Conservation (phyloP, 352 stramenopile species). For the Phytopythium vexans region DNA sequence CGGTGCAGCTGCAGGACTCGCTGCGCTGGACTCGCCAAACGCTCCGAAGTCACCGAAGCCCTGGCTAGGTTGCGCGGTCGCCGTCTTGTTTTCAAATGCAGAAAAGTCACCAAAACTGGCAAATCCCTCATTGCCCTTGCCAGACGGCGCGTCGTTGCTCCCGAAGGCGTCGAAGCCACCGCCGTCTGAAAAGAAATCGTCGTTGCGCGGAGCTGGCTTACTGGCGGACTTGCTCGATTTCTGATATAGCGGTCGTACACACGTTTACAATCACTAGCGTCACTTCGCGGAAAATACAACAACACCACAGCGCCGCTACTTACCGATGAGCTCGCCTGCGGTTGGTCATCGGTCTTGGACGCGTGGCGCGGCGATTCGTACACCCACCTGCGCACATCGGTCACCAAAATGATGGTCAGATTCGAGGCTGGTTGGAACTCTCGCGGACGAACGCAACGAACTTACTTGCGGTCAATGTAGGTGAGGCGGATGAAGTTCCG, state of each 20-base stretch:
- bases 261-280: background rate
- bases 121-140: constrained; percentile 32
- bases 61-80: too few species aligned
- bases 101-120: constrained; percentile 77
- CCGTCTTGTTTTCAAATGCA: constrained; percentile 47
- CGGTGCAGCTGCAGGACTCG: too few species aligned
- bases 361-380: constrained; percentile 65
- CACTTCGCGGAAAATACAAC: background rate
- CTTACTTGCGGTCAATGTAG: constrained; percentile 86
- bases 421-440: background rate
- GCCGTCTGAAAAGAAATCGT: constrained; percentile 44
- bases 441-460: background rate
- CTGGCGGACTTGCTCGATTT: constrained; percentile 49
- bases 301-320: constrained; percentile 1
- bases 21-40: too few species aligned
- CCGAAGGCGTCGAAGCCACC: constrained; percentile 34
- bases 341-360: constrained; percentile 35
- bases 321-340: constrained; percentile 32
- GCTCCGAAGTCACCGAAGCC: too few species aligned
- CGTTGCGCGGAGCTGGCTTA: constrained; percentile 25
- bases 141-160: constrained; percentile 7
- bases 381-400: constrained; percentile 50
- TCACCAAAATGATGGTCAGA: background rate
- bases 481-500: constrained; percentile 89
- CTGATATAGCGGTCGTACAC: constrained; percentile 5